Percentiles rank a stretch among this genome's conserved stretches.
Conservation (phyloP, 2,329 filamentous ascomycete genomes). For the Akanthomyces lecanii region DNA sequence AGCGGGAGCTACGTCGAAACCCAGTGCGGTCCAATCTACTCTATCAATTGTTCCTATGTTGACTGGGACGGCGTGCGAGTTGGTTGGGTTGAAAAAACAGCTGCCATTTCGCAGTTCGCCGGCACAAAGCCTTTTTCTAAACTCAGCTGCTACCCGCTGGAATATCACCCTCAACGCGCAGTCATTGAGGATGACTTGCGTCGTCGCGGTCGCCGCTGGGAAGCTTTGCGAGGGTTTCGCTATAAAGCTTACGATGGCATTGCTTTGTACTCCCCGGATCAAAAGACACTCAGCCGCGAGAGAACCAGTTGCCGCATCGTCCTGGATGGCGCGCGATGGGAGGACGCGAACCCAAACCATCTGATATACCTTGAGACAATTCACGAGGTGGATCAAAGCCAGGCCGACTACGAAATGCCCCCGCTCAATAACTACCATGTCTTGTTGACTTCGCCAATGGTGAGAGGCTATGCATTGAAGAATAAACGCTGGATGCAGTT, state of each 20-base stretch:
- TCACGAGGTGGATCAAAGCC: constrained; percentile 46
- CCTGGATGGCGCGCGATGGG: constrained; percentile 78
- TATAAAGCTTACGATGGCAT: constrained; percentile 80
- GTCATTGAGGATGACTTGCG: constrained; percentile 63
- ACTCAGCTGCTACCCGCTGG: constrained; percentile 69
- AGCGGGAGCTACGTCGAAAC: constrained; percentile 69
- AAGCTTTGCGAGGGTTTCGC: constrained; percentile 72
- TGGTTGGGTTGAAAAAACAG: constrained; percentile 66
- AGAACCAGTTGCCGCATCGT: constrained; percentile 60
- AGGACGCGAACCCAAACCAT: constrained; percentile 83
- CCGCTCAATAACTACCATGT: constrained; percentile 81
- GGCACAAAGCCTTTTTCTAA: constrained; percentile 79
- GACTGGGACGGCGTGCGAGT: constrained; percentile 87
- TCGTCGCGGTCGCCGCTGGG: constrained; percentile 79
- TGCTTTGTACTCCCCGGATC: constrained; percentile 52
- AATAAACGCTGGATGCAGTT: constrained; percentile 93
- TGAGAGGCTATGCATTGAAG: constrained; percentile 80
- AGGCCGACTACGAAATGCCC: constrained; percentile 35
- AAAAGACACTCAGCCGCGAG: constrained; percentile 66
- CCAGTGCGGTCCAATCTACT: constrained; percentile 70
- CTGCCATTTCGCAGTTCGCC: constrained; percentile 70
- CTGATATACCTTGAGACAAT: constrained; percentile 66
- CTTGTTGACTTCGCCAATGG: constrained; percentile 75
- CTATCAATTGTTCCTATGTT: constrained; percentile 72
- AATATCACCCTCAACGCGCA: constrained; percentile 71